phyloP scores from a whole-genome alignment of 2,329 filamentous ascomycete genomes.

The Neophaeococcomyces mojaviensis region DNA sequence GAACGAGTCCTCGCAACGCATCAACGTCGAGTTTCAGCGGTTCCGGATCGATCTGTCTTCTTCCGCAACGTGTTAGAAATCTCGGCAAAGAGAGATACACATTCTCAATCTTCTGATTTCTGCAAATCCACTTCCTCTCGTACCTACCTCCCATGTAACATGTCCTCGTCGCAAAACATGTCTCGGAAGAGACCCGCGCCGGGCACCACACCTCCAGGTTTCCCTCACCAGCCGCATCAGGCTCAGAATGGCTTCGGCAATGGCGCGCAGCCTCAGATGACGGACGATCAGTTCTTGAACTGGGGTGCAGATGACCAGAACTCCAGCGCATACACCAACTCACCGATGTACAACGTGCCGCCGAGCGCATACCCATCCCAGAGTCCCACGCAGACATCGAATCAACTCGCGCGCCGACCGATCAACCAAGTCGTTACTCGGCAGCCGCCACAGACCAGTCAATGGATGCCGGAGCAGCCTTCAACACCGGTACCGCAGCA shows the following conservation, averaged over 20 bases:
- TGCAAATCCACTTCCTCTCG: not conserved
- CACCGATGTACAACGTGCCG: constrained; percentile 7
- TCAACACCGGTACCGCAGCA: constrained; percentile 24
- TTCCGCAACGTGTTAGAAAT: not conserved
- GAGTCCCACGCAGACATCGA: constrained; percentile 38
- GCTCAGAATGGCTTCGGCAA: constrained; percentile 37
- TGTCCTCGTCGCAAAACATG: constrained; percentile 31
- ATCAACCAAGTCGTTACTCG: constrained; percentile 27
- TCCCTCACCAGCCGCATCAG: constrained; percentile 45
- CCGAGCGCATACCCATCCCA: constrained; percentile 34
- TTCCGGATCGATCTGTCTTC: too few relatives aligned
- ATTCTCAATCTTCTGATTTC: not conserved
- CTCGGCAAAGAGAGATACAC: not conserved
- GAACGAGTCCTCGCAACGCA: too few relatives aligned
- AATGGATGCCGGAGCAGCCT: constrained; percentile 1
- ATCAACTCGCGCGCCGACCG: constrained; percentile 36
- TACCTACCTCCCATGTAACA: constrained; percentile 5
- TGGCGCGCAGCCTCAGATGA: constrained; percentile 37
- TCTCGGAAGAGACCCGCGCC: constrained; percentile 67
- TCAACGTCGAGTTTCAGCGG: too few relatives aligned
- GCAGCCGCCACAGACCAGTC: not conserved
- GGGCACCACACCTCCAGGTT: constrained; percentile 58
- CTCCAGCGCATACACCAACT: not conserved
- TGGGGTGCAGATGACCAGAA: constrained; percentile 44
- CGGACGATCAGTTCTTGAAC: constrained; percentile 47